Base-by-base conservation (phyloP, 306 rosid species). In the Spatholobus suberectus region DNA sequence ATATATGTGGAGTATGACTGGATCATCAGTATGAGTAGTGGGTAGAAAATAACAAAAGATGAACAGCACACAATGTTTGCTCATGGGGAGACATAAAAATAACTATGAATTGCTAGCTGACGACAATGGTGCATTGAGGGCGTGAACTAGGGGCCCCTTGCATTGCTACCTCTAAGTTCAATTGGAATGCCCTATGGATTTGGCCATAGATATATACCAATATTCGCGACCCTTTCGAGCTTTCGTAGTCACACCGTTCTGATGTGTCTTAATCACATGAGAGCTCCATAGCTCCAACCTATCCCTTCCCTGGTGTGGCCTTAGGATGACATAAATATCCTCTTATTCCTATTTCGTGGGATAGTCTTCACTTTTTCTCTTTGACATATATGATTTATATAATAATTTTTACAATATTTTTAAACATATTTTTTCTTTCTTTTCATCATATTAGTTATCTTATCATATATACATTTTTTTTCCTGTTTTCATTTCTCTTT, bases 1-100 rank as follows among this genome's bases (percentile, higher is more conserved):
- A 74, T 49, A 62, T 80, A 46, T 83, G 91, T 90, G 94, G 93
- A 90, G 76, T 78, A 81, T 92, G 94, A 87, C 76, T 90, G 90
- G 86, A 84, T 83, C 15, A 85, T 83, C 79, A 85, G 78, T 59
- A 86, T 3, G 58, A 65, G 72, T 52, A 74, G 73, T 87, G 93
- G 82, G 79, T 80, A 52, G 67, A 76, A 66, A 76, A 78, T 58
- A 82, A 83, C 86, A 89, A 92, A 85, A 72, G 75, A 58, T 34
- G 70, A 82, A 79, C 83, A 76, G 82, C 76, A 75, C 93, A 70
- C 76, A 85, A n/a, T 92, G 97, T 87, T 66, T 73, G 83, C 81
- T 75, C 12, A 29, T 18, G 46, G 32, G 87, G 32, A 81, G 82
- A 89, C 97, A 92, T 17, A 14, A 46, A 82, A 43, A 75, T 81